These are phyloP conservation scores for Leccinum fibrillosum DNA, from an alignment of 768 basidiomycete species.

Conservation along the genomic window DNA sequence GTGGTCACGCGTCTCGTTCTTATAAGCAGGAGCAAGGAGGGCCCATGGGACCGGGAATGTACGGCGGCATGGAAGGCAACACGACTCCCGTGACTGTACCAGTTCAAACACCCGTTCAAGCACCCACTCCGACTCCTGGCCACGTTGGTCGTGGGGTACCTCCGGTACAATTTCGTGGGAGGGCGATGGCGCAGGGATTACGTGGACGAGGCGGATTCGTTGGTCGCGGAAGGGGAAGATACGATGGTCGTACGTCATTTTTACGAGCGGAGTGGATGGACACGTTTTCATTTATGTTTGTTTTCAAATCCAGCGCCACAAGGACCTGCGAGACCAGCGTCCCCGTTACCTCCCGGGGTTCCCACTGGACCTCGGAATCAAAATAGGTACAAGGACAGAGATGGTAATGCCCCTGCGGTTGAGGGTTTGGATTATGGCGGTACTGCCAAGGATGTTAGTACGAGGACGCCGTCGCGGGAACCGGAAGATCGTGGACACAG, in stretches of 20 bases:
- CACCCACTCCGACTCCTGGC: constrained; percentile 29
- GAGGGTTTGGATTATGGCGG: constrained; percentile 90
- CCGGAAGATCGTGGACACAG: constrained; percentile 64
- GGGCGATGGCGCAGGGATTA: constrained; percentile 40
- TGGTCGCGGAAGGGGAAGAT: constrained; percentile 36
- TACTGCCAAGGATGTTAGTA: constrained; percentile 40
- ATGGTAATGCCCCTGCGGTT: constrained; percentile 79
- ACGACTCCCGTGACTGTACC: constrained; percentile 46
- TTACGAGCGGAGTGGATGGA: background rate
- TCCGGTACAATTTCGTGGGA: constrained; percentile 43
- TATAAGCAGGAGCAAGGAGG: constrained; percentile 51
- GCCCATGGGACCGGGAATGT: constrained; percentile 67
- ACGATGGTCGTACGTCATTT: constrained; percentile 39
- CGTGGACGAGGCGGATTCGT: constrained; percentile 44
- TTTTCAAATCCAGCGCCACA: constrained; percentile 33
- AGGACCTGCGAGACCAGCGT: constrained; percentile 70
- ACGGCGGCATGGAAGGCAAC: constrained; percentile 56
- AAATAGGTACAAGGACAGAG: constrained; percentile 88
- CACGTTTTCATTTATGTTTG: background rate
- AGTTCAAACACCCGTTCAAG: constrained; percentile 33
- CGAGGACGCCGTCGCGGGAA: constrained; percentile 60
- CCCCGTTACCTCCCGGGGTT: constrained; percentile 81
- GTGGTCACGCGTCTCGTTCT: constrained; percentile 22
- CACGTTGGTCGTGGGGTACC: constrained; percentile 30
- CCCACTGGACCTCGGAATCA: constrained; percentile 87